A percentile compares a stretch with the other conserved stretches of the same genome.
These are phyloP conservation scores for Coemansia sp. DNA, from an alignment of 192 early-diverging fungal genomes.

Conservation along the genomic window DNA sequence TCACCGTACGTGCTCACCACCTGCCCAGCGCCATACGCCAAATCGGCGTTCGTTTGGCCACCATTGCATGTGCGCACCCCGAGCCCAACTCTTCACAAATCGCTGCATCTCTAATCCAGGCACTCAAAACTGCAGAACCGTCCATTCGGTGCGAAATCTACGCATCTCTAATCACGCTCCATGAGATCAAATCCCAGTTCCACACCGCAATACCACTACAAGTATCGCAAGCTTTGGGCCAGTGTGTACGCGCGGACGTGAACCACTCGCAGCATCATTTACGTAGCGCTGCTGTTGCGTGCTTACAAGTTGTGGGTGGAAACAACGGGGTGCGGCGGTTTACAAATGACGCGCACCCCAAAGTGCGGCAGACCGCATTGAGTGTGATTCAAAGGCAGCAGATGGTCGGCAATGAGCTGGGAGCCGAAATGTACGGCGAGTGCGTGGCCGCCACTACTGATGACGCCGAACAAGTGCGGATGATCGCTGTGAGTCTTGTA, in stretches of 20 bases:
- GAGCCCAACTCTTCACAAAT: constrained; percentile 11
- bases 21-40: constrained; percentile 30
- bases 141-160: constrained; percentile 48
- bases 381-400: constrained; percentile 30
- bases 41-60: constrained; percentile 28
- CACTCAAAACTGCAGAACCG: constrained; percentile 17
- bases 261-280: constrained; percentile 43
- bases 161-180: constrained; percentile 20
- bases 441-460: constrained; percentile 66
- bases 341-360: constrained; percentile 39
- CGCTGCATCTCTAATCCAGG: constrained; percentile 9
- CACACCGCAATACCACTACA: neutral
- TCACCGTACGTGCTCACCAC: neutral
- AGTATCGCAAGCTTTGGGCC: neutral
- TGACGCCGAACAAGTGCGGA: constrained; percentile 71
- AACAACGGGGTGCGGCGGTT: constrained; percentile 19
- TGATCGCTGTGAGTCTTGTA: constrained; percentile 66
- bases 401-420: constrained; percentile 20
- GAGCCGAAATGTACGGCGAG: constrained; percentile 59
- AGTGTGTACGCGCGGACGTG: neutral
- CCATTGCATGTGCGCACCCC: constrained; percentile 38
- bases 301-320: constrained; percentile 1
- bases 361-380: constrained; percentile 41
- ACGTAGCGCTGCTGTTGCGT: constrained; percentile 38
- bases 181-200: constrained; percentile 40